phyloP scores from a whole-genome alignment of 1,139 yeast species.

The Lizanozyma gosingica region DNA sequence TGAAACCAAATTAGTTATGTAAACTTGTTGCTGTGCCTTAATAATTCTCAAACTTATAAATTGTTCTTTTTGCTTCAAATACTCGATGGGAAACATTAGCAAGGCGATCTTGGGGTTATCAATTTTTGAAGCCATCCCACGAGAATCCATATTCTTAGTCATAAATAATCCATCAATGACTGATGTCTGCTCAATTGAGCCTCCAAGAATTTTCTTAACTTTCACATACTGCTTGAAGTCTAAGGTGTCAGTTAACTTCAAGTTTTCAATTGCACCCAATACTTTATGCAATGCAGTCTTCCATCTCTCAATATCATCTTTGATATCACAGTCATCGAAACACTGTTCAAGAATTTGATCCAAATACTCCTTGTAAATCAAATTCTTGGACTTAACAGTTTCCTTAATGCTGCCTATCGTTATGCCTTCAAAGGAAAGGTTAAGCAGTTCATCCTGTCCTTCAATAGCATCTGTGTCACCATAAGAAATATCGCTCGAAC shows the following conservation, averaged over 20 bases:
- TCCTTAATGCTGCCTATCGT: neutral
- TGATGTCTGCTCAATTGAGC: constrained; percentile 48
- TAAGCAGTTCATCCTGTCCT: neutral
- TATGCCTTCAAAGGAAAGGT: neutral
- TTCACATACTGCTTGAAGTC: constrained; percentile 86
- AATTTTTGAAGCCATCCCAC: constrained; percentile 61
- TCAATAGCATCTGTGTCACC: constrained; percentile 3
- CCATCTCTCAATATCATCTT: constrained; percentile 38
- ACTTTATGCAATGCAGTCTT: constrained; percentile 15
- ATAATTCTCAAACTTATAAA: constrained; percentile 80
- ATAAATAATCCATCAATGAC: constrained; percentile 75
- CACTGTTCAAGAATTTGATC: constrained; percentile 50
- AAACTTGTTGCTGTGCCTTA: constrained; percentile 82
- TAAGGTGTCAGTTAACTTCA: constrained; percentile 55
- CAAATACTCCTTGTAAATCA: constrained; percentile 17
- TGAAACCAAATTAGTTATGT: constrained; percentile 70
- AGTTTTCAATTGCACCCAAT: constrained; percentile 17
- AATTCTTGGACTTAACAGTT: constrained; percentile 6
- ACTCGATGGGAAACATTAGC: constrained; percentile 85
- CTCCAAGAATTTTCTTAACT: constrained; percentile 77
- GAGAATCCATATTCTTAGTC: constrained; percentile 78
- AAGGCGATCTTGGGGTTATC: constrained; percentile 68
- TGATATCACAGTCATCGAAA: constrained; percentile 45
- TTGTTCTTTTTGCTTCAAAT: constrained; percentile 60
- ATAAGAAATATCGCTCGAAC: neutral